Percentiles rank a stretch among this genome's conserved stretches.
phyloP scores from a whole-genome alignment of 2,329 filamentous ascomycete genomes.

The Verticillium isaacii region DNA sequence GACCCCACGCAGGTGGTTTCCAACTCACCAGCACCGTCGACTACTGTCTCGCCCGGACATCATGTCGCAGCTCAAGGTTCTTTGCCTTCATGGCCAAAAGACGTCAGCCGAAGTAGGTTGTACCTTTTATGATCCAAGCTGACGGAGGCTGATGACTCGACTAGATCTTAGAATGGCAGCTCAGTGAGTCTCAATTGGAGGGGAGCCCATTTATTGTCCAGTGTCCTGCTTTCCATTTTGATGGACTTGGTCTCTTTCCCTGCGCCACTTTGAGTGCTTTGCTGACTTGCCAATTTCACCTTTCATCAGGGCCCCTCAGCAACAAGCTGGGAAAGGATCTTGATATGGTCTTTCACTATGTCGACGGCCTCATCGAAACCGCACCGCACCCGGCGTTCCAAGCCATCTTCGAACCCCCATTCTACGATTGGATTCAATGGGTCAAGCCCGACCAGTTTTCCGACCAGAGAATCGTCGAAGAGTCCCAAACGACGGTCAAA shows the following conservation, averaged over 20 bases:
- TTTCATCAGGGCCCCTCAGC: not conserved
- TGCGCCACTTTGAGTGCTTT: too few species aligned
- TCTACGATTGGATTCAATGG: not conserved
- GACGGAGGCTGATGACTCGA: not conserved
- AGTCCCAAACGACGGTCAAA: not conserved
- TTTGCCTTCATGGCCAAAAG: not conserved
- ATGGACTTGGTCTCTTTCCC: too few species aligned
- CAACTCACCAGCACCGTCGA: too few species aligned
- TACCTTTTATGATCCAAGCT: not conserved
- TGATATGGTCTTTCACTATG: not conserved
- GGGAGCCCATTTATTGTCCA: not conserved
- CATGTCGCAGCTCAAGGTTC: not conserved
- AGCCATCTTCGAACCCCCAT: not conserved
- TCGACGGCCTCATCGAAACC: not conserved
- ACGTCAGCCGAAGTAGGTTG: not conserved
- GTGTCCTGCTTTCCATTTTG: too few species aligned
- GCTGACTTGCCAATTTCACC: not conserved
- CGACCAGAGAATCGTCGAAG: not conserved
- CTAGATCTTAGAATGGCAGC: not conserved
- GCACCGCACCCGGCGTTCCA: not conserved
- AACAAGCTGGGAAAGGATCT: not conserved
- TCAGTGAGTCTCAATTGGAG: not conserved
- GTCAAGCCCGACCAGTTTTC: not conserved
- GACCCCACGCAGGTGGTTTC: too few species aligned
- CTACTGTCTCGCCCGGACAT: too few species aligned